Evolutionary conservation across 306 rosid species (phyloP).

Genomic region (Cucurbita ficifolia): DNA sequence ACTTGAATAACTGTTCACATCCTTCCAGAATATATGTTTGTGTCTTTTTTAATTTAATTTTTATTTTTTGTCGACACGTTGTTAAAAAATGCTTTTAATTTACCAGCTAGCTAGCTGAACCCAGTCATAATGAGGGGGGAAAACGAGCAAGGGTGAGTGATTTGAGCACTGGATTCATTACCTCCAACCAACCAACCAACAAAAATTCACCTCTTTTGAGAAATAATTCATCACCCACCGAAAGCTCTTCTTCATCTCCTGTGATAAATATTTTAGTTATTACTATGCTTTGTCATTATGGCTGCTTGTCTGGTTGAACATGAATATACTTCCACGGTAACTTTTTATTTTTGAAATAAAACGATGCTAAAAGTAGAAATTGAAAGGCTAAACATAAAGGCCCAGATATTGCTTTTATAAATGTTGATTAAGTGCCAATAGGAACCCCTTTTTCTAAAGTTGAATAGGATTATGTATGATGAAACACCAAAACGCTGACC

Average conservation of each 20-base stretch:
- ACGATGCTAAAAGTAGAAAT: not conserved
- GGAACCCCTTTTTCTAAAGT: not conserved
- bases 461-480: not conserved
- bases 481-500: not conserved
- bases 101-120: not conserved
- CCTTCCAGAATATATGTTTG: not conserved
- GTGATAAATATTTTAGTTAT: too few relatives aligned
- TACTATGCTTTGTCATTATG: too few relatives aligned
- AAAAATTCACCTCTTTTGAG: not conserved
- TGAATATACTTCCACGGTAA: too few relatives aligned
- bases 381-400: not conserved
- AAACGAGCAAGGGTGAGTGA: not conserved
- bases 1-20: not conserved
- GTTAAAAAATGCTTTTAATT: not conserved
- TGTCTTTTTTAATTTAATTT: not conserved
- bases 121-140: not conserved
- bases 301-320: too few relatives aligned
- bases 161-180: not conserved
- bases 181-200: not conserved
- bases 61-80: not conserved
- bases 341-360: too few relatives aligned
- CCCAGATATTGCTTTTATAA: not conserved
- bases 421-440: not conserved
- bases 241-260: not conserved
- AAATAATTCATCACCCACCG: constrained; percentile 1